Evolutionary conservation across 352 stramenopile genomes (phyloP), one percentile per base, ranked within the genome.

Genomic region (Pythium folliculosum): DNA sequence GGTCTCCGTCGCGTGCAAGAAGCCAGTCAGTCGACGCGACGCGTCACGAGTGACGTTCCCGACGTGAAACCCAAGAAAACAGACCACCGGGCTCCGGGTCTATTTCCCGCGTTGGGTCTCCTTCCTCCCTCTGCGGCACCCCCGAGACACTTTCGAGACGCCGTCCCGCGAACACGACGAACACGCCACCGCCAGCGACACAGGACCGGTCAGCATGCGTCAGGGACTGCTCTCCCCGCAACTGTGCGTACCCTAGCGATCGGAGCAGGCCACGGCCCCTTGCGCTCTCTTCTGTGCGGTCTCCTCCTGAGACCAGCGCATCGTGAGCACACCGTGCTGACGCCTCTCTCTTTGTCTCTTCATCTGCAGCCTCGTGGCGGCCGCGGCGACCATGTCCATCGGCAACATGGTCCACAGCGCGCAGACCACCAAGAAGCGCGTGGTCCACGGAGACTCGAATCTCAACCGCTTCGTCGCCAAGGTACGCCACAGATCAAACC

Each of bases 381-480:
- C 55, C 22, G 55, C 55, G 13, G 25, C 55, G 55, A 52, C 40
- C 17, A 48, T 52, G 55, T 43, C 55, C 8, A 52, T 62, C 55
- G 55, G 35, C 38, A 35, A 35, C 35, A 32, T 62, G 38, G 43
- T 62, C 10, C 43, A 52, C 55, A 52, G 43, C 55, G 38, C 59
- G 14, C 30, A 54, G 22, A 49, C 27, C n/a, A 50, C 32, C 22
- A 66, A 71, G 57, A 81, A 77, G 58, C 82, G 84, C 61, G 81
- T 92, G 40, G 65, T 92, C 13, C 77, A 75, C 23, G 78, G 77
- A 47, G 67, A 73, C 19, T 94, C 86, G 6, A 67, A 80, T 51
- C 72, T 94, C 48, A 92, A 92, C 57, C 57, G 73, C 50, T 91
- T 85, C 63, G 60, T 94, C 55, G 57, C 78, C 12, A 57, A 35